Evolutionary conservation across 2,329 filamentous ascomycete genomes (phyloP).

Genomic region (Colletotrichum nymphaeae): DNA sequence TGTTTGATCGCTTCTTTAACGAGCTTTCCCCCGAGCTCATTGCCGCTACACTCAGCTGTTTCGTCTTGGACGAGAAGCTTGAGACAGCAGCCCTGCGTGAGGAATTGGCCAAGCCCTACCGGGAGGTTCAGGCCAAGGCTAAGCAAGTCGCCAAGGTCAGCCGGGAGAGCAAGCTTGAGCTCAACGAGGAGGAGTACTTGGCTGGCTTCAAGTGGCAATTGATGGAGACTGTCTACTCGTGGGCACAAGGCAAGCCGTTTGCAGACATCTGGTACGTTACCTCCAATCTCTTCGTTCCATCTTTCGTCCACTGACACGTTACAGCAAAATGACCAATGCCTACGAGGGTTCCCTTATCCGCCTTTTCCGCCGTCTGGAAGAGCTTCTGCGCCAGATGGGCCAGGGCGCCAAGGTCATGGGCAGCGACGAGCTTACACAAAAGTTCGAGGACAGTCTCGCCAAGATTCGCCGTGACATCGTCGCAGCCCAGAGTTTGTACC

Average conservation of each 20-base stretch:
- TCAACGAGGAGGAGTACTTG: slow-evolving; percentile 97
- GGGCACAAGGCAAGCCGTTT: slow-evolving; percentile 92
- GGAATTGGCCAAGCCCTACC: slow-evolving; percentile 85
- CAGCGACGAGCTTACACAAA: slow-evolving; percentile 90
- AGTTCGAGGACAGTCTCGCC: slow-evolving; percentile 87
- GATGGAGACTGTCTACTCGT: slow-evolving; percentile 95
- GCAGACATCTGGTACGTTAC: slow-evolving; percentile 89
- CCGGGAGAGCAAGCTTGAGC: slow-evolving; percentile 89
- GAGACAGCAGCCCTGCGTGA: slow-evolving; percentile 83
- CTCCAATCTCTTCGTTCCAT: neutral
- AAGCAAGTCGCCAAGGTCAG: slow-evolving; percentile 92
- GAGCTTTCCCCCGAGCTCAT: slow-evolving; percentile 89
- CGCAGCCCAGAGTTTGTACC: slow-evolving; percentile 91
- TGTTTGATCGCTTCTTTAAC: slow-evolving; percentile 99
- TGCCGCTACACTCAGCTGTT: slow-evolving; percentile 88
- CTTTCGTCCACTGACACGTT: slow-evolving; percentile 13
- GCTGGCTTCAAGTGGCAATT: slow-evolving; percentile 91
- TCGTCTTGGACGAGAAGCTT: slow-evolving; percentile 97
- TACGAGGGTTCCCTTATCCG: slow-evolving; percentile 98
- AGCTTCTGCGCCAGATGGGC: slow-evolving; percentile 93
- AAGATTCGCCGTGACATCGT: slow-evolving; percentile 96
- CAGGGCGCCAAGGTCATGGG: slow-evolving; percentile 98
- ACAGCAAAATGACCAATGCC: slow-evolving; percentile 97
- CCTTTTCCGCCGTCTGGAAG: slow-evolving; percentile 93
- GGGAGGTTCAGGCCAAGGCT: slow-evolving; percentile 89